A percentile compares a stretch with the other conserved stretches of the same genome.
These are phyloP conservation scores for Antrodiella citrinella DNA, from an alignment of 768 basidiomycete genomes.

Conservation along the genomic window DNA sequence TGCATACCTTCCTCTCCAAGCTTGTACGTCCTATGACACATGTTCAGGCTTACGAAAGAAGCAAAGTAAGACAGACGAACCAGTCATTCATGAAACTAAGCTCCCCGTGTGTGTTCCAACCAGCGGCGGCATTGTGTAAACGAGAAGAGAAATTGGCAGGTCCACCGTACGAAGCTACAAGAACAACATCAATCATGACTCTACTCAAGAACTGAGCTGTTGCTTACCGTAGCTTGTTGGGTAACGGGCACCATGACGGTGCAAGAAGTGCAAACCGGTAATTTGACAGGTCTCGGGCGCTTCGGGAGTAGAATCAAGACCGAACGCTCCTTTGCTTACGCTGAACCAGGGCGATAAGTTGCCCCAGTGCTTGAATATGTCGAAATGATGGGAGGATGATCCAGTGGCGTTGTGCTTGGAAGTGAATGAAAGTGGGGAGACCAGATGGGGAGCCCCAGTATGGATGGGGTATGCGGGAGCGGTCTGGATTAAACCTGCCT, in stretches of 20 bases:
- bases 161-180: constrained; percentile 51
- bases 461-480: constrained; percentile 76
- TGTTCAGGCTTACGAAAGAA: background rate
- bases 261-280: constrained; percentile 71
- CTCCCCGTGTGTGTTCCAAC: constrained; percentile 59
- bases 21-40: constrained; percentile 64
- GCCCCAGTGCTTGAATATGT: constrained; percentile 74
- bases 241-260: constrained; percentile 74
- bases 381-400: constrained; percentile 31
- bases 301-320: constrained; percentile 62
- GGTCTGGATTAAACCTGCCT: constrained; percentile 63
- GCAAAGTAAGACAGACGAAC: constrained; percentile 31
- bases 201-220: too few relatives aligned
- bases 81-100: constrained; percentile 78
- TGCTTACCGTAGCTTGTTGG: constrained; percentile 56
- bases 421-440: constrained; percentile 36
- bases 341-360: constrained; percentile 86
- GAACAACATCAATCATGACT: background rate
- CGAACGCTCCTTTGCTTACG: constrained; percentile 55
- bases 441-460: constrained; percentile 56
- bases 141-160: constrained; percentile 49
- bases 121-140: constrained; percentile 42
- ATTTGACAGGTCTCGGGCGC: constrained; percentile 63
- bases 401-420: constrained; percentile 11
- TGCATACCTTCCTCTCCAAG: constrained; percentile 74